These are phyloP conservation scores for Dactylorhiza incarnata DNA, from an alignment of 106 monocot genomes.

Conservation along the genomic window DNA sequence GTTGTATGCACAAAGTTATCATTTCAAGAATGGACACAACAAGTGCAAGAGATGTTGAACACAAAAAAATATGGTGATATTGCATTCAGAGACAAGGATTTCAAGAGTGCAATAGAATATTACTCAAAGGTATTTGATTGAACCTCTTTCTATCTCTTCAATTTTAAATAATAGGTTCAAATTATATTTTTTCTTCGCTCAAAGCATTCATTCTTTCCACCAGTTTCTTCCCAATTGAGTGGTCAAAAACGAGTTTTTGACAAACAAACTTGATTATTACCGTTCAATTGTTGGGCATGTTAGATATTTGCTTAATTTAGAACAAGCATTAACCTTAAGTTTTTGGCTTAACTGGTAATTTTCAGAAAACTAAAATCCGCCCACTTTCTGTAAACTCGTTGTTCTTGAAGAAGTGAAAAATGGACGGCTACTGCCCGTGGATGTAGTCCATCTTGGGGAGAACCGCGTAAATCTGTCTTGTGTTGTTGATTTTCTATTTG, in stretches of 20 bases:
- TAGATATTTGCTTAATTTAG: background rate
- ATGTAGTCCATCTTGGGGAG: no score
- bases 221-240: background rate
- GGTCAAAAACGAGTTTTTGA: background rate
- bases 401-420: no score
- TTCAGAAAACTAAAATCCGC: no score
- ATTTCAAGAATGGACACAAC: constrained; percentile 97
- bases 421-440: no score
- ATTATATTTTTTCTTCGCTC: background rate
- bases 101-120: constrained; percentile 87
- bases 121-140: constrained; percentile 59
- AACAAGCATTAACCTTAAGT: background rate
- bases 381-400: no score
- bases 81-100: constrained; percentile 91
- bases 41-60: constrained; percentile 93
- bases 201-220: background rate
- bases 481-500: no score
- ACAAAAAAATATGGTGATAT: constrained; percentile 89
- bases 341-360: background rate
- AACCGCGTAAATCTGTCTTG: no score
- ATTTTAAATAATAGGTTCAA: background rate
- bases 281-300: background rate
- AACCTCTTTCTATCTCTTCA: background rate
- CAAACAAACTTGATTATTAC: background rate
- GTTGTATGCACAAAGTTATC: constrained; percentile 45